Evolutionary conservation across 345 rosid species (phyloP).

Genomic region (Syzygium jambos): DNA sequence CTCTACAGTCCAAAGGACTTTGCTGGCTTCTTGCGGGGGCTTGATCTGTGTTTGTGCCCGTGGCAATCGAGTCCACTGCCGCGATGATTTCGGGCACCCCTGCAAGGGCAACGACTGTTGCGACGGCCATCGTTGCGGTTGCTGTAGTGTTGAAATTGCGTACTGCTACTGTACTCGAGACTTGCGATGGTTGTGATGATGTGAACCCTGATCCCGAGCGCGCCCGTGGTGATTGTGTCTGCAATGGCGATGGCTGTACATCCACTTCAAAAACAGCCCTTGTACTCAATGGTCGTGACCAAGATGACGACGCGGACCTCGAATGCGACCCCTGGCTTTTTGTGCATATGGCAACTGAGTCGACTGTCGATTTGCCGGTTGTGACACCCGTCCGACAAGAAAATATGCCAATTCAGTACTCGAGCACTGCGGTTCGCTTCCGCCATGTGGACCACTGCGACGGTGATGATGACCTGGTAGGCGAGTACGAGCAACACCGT

Average conservation of each 20-base stretch:
- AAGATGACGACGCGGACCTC: background rate
- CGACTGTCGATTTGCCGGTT: background rate
- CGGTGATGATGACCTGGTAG: background rate
- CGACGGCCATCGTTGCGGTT: background rate
- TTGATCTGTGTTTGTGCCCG: background rate
- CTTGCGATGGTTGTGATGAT: background rate
- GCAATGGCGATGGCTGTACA: background rate
- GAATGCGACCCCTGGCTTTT: rapidly evolving
- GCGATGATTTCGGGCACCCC: rapidly evolving
- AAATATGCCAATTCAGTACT: rapidly evolving
- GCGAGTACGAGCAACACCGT: rapidly evolving
- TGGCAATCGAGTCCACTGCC: background rate
- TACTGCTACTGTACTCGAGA: background rate
- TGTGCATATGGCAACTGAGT: background rate
- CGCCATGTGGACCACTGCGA: background rate
- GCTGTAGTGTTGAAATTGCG: background rate
- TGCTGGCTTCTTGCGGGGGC: no score
- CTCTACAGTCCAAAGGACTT: no score
- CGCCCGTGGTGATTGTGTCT: background rate
- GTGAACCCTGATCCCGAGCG: background rate
- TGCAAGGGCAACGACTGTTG: background rate
- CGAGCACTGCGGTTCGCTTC: background rate
- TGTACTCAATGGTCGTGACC: background rate
- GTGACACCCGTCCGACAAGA: background rate
- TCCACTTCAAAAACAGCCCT: rapidly evolving